phyloP scores from a whole-genome alignment of 305 asterid genomes.

The Fraxinus sp. region DNA sequence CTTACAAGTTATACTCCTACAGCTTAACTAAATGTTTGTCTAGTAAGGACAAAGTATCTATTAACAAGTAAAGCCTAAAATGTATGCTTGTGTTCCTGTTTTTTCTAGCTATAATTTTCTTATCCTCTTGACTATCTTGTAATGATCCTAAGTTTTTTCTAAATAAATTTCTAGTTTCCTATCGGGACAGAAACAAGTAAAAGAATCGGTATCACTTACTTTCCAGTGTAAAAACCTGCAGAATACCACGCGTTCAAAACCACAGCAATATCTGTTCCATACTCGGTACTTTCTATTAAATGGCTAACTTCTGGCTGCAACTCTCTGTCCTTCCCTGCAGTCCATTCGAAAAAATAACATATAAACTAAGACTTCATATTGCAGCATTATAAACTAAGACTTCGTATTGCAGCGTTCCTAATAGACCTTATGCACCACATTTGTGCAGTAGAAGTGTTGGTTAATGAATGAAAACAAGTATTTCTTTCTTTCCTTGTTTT shows the following conservation, averaged over 20 bases:
- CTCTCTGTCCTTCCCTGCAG: conserved; percentile 44
- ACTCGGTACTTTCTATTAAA: conserved; percentile 31
- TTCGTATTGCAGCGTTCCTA: neutral
- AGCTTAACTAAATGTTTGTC: neutral
- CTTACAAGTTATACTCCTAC: neutral
- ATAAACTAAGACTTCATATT: neutral
- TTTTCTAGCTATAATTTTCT: neutral
- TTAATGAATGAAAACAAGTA: neutral
- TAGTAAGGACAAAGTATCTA: neutral
- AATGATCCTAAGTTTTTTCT: neutral
- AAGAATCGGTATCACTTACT: conserved; percentile 46
- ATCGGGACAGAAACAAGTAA: neutral
- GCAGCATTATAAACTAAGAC: neutral
- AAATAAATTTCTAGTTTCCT: neutral
- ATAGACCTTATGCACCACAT: neutral
- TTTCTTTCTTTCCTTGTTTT: neutral
- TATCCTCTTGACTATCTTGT: neutral
- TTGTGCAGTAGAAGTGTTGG: neutral
- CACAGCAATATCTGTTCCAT: conserved; percentile 51
- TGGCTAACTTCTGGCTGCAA: conserved; percentile 20
- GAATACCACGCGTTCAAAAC: conserved; percentile 75
- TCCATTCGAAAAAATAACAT: conserved; percentile 2
- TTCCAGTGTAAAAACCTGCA: conserved; percentile 78
- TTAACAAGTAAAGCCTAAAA: neutral
- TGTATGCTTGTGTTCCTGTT: neutral